Conservation (phyloP, 345 rosid species). For the Citrus hindsii region DNA sequence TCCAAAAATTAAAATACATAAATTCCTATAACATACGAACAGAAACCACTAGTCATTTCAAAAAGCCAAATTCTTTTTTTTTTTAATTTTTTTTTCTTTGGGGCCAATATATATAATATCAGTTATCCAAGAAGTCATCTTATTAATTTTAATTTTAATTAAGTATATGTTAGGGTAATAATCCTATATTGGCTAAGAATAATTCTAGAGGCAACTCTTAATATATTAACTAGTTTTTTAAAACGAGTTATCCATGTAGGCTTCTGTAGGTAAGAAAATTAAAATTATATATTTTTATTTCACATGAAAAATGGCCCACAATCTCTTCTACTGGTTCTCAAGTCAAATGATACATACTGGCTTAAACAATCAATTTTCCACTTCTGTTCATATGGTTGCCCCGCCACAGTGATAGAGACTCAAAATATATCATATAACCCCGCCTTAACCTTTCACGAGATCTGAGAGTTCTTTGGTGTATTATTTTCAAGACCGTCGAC, state of each 20-base stretch:
- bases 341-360: conserved; percentile 7
- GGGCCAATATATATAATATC: neutral
- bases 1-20: neutral
- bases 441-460: conserved; percentile 31
- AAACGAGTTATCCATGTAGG: too few relatives aligned
- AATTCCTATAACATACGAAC: neutral
- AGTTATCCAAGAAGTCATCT: neutral
- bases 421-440: conserved; percentile 9
- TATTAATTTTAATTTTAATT: neutral
- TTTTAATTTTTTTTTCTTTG: neutral
- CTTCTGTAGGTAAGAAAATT: too few relatives aligned
- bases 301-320: neutral
- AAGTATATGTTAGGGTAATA: too few relatives aligned
- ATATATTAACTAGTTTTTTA: too few relatives aligned
- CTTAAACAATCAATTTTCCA: neutral
- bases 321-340: neutral
- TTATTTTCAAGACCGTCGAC: conserved; percentile 13
- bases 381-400: neutral
- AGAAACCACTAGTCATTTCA: neutral
- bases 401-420: conserved; percentile 12
- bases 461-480: conserved; percentile 15
- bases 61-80: neutral
- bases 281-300: too few relatives aligned
- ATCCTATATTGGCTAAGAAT: too few relatives aligned
- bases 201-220: too few relatives aligned